A percentile compares a stretch with the other conserved stretches of the same genome.
These are phyloP conservation scores for Sporothrix humicola DNA, from an alignment of 2,329 filamentous ascomycete species.

Conservation along the genomic window DNA sequence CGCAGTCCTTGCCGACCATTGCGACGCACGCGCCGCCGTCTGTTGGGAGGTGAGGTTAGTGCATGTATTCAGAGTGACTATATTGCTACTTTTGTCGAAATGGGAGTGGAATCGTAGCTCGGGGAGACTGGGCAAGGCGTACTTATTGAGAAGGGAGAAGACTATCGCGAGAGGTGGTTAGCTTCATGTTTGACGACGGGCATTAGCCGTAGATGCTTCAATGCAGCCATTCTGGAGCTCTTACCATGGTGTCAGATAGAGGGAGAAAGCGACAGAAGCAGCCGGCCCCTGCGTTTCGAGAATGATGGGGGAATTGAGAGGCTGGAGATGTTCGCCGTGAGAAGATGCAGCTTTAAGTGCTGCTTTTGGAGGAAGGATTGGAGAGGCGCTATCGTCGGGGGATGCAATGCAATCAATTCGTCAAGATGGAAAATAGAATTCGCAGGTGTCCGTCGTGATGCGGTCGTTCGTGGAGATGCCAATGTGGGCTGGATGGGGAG, in stretches of 20 bases:
- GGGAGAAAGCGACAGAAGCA: slow-evolving; percentile 30
- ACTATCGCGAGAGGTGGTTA: slow-evolving; percentile 57
- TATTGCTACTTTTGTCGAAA: too few species aligned
- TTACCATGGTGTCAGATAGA: slow-evolving; percentile 23
- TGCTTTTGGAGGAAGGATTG: background rate
- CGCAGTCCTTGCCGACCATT: slow-evolving; percentile 99
- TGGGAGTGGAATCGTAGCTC: background rate
- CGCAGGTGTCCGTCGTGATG: slow-evolving; percentile 2
- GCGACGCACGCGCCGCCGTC: slow-evolving; percentile 93
- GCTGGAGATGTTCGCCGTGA: background rate
- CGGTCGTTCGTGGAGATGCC: slow-evolving; percentile 32
- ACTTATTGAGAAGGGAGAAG: slow-evolving; percentile 96
- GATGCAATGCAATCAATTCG: background rate
- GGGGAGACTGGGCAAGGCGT: slow-evolving; percentile 45
- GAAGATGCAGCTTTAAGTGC: slow-evolving; percentile 7
- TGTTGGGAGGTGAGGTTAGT: slow-evolving; percentile 42
- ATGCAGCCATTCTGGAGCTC: background rate
- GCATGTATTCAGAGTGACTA: background rate
- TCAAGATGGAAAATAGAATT: background rate
- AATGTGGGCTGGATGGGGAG: slow-evolving; percentile 23
- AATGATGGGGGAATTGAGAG: background rate
- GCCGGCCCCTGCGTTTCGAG: slow-evolving; percentile 14
- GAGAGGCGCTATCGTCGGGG: background rate
- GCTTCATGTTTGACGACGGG: slow-evolving; percentile 38
- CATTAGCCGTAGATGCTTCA: background rate